phyloP scores from a whole-genome alignment of 441 rosid species.

The Syzygium syzygioides region DNA sequence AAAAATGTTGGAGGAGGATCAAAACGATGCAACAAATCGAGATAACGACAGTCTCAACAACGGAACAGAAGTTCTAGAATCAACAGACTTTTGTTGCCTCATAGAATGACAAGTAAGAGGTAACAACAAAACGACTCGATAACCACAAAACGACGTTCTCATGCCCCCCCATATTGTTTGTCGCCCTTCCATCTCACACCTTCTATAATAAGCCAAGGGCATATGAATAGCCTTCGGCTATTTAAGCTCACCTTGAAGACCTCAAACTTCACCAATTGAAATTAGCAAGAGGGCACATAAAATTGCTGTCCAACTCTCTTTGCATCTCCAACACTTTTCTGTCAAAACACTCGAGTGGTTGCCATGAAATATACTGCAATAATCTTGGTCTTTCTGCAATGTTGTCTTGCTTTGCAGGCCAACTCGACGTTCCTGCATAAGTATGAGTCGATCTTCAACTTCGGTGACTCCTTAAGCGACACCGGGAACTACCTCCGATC shows the following conservation, averaged over 20 bases:
- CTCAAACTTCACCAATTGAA: not conserved
- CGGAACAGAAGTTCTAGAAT: not conserved
- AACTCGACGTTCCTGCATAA: not conserved
- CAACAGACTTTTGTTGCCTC: not conserved
- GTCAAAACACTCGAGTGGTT: accelerated
- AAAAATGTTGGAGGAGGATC: not conserved
- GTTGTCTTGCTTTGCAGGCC: not conserved
- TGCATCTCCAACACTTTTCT: not conserved
- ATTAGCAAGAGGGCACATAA: not conserved
- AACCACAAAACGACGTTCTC: not conserved
- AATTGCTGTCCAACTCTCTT: not conserved
- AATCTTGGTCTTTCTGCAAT: not conserved
- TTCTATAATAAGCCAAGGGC: not conserved
- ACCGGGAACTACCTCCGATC: not conserved
- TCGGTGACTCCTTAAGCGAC: not conserved
- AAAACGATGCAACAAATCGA: not conserved
- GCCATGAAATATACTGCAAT: not conserved
- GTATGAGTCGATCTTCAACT: not conserved
- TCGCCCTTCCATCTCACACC: not conserved
- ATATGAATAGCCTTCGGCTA: not conserved
- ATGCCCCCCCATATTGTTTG: not conserved
- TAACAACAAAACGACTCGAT: not conserved
- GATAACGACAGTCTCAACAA: not conserved
- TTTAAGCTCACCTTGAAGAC: not conserved
- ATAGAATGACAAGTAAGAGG: not conserved